Conservation (phyloP, 1,284 basidiomycete species). For the Athelia psychrophila region DNA sequence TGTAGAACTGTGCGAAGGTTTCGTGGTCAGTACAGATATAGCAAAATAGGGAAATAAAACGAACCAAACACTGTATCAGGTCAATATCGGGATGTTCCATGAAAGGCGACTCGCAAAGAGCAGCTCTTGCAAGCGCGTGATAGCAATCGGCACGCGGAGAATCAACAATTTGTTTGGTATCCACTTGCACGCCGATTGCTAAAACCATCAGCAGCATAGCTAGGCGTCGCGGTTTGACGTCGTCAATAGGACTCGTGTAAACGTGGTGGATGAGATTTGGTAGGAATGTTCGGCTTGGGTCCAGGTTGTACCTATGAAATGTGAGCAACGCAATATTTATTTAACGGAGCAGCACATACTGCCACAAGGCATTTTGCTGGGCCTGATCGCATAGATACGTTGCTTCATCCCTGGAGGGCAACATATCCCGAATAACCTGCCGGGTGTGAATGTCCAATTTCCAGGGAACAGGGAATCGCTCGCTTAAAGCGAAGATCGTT, state of each 20-base stretch:
- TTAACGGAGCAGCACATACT: conserved; percentile 39
- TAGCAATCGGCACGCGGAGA: conserved; percentile 59
- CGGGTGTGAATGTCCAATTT: conserved; percentile 53
- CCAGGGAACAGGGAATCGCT: conserved; percentile 64
- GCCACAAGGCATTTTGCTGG: conserved; percentile 64
- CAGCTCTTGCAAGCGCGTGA: conserved; percentile 64
- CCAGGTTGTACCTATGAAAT: conserved; percentile 54
- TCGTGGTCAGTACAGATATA: conserved; percentile 10
- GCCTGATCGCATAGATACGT: conserved; percentile 57
- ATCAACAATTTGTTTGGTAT: conserved; percentile 51
- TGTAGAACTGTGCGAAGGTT: conserved; percentile 50
- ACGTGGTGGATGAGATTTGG: conserved; percentile 64
- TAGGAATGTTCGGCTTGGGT: conserved; percentile 62
- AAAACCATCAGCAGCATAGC: conserved; percentile 66
- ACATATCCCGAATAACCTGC: conserved; percentile 53
- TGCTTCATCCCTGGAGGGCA: conserved; percentile 55
- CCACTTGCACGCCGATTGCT: conserved; percentile 64
- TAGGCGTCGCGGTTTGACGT: conserved; percentile 57
- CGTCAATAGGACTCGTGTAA: conserved; percentile 51
- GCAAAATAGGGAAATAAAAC: conserved; percentile 14
- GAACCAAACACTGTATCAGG: conserved; percentile 60
- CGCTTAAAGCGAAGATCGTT: conserved; percentile 57
- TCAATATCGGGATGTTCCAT: conserved; percentile 70
- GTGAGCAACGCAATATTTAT: conserved; percentile 10
- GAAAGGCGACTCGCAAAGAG: conserved; percentile 65